Evolutionary conservation across 2,329 filamentous ascomycete genomes (phyloP).

Genomic region (Penicillium sp.): DNA sequence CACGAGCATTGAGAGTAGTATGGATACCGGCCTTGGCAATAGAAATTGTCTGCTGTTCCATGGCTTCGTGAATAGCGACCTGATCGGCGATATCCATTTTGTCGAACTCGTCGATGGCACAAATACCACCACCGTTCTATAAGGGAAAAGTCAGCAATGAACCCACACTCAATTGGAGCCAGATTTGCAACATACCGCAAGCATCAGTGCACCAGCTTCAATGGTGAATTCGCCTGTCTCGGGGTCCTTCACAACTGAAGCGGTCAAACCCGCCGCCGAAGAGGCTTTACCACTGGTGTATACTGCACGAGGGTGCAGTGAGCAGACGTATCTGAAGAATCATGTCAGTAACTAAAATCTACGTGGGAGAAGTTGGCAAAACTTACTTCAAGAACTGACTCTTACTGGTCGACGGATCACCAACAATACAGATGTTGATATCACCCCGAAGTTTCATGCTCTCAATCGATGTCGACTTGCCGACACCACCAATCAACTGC

Average conservation of each 20-base stretch:
- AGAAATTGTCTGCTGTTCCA: constrained; percentile 99
- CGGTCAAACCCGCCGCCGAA: constrained; percentile 93
- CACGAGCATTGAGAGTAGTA: constrained; percentile 92
- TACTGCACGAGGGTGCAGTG: constrained; percentile 90
- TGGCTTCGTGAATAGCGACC: constrained; percentile 98
- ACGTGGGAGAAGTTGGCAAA: not conserved
- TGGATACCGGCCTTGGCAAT: constrained; percentile 99
- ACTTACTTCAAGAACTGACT: constrained; percentile 89
- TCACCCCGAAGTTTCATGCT: constrained; percentile 95
- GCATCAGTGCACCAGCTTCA: constrained; percentile 94
- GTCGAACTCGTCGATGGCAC: constrained; percentile 98
- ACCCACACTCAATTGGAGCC: constrained; percentile 14
- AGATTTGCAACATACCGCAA: constrained; percentile 56
- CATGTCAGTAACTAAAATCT: not conserved
- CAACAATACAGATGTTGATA: constrained; percentile 98
- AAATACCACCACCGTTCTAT: constrained; percentile 78
- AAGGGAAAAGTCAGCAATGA: not conserved
- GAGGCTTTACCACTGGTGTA: constrained; percentile 98
- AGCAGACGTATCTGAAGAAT: constrained; percentile 66
- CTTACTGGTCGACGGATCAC: constrained; percentile 94
- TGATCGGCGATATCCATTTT: constrained; percentile 99
- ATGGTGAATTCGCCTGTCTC: constrained; percentile 99
- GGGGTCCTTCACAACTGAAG: constrained; percentile 94
- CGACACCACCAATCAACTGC: constrained; percentile 93
- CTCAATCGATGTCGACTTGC: constrained; percentile 78